Conservation (phyloP, 768 basidiomycete genomes). For the Krasilnikovozyma curviuscula region DNA sequence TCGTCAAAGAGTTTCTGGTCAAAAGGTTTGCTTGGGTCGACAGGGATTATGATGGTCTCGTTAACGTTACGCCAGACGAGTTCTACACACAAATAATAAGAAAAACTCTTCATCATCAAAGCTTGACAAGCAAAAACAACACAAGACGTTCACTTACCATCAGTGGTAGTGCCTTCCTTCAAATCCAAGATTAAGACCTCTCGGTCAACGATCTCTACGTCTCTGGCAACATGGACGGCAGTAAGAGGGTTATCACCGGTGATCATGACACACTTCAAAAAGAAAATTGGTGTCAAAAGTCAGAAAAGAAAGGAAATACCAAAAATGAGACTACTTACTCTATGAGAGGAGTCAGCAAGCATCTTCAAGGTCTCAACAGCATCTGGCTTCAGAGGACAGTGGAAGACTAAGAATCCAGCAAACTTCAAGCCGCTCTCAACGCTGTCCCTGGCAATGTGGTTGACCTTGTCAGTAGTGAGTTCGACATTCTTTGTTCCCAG, state of each 20-base stretch:
- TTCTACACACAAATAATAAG: conserved; percentile 31
- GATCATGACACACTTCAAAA: conserved; percentile 80
- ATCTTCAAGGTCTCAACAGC: conserved; percentile 79
- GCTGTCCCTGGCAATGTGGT: conserved; percentile 59
- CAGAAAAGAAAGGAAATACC: conserved; percentile 1
- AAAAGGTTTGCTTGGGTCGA: conserved; percentile 57
- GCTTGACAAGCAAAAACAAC: not conserved
- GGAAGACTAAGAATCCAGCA: conserved; percentile 96
- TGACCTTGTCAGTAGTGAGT: conserved; percentile 52
- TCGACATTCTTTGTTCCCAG: conserved; percentile 74
- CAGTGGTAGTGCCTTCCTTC: conserved; percentile 54
- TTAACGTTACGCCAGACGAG: conserved; percentile 88
- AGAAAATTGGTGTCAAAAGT: not conserved
- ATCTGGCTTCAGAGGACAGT: conserved; percentile 87
- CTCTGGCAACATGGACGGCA: conserved; percentile 81
- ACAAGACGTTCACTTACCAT: conserved; percentile 34
- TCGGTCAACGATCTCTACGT: conserved; percentile 93
- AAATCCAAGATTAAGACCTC: conserved; percentile 82
- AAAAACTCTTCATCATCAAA: conserved; percentile 1
- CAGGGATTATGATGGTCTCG: conserved; percentile 69
- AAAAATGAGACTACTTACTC: conserved; percentile 38
- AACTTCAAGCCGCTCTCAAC: conserved; percentile 65
- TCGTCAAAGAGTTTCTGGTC: conserved; percentile 57
- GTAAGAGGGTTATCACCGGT: conserved; percentile 97
- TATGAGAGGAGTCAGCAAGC: conserved; percentile 87